Conservation (phyloP, 495 filamentous ascomycete species). For the Tuber borchii region DNA sequence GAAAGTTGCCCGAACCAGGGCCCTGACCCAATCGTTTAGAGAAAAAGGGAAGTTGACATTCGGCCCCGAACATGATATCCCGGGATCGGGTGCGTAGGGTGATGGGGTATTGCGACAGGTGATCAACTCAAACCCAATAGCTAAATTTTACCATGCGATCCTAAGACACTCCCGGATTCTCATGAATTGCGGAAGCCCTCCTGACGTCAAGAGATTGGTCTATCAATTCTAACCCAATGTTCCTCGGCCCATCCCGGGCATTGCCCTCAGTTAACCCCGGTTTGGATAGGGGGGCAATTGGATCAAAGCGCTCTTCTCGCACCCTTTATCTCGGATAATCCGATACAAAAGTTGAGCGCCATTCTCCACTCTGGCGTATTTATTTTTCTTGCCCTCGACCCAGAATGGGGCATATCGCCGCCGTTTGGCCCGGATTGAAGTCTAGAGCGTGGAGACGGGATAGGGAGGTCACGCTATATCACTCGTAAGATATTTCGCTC, state of each 20-base stretch:
- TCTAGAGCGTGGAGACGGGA: neutral
- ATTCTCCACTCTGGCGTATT: neutral
- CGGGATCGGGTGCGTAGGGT: neutral
- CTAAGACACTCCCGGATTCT: neutral
- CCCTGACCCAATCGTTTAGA: neutral
- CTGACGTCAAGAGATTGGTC: neutral
- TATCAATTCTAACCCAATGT: neutral
- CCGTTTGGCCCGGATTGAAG: neutral
- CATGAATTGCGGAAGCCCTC: neutral
- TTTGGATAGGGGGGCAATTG: neutral
- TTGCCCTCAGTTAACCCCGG: neutral
- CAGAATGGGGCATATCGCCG: neutral
- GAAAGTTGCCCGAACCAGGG: neutral
- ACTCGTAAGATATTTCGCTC: neutral
- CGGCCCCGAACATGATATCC: neutral
- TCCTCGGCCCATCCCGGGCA: neutral
- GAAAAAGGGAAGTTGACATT: neutral
- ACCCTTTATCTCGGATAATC: neutral
- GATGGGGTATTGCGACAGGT: neutral
- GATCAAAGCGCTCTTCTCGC: neutral
- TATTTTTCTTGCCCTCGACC: neutral
- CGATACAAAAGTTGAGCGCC: neutral
- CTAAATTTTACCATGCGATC: neutral
- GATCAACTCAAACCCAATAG: neutral
- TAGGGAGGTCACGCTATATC: neutral